Evolutionary conservation across 192 early-diverging fungal genomes (phyloP), one percentile per base, ranked within the genome.

Genomic region (Backusella australiensis): DNA sequence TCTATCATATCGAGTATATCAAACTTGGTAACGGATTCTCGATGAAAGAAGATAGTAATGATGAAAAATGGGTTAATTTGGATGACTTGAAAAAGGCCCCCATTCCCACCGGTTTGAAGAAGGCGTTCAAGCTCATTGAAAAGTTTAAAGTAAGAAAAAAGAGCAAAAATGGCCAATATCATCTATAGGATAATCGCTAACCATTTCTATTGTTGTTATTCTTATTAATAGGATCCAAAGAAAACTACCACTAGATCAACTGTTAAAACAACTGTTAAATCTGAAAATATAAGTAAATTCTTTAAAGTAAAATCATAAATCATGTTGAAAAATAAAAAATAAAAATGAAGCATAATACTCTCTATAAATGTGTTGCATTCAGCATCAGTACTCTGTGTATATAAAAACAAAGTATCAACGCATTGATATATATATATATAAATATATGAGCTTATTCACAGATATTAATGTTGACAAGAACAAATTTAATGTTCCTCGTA

Each of bases 41-140:
- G n/a, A 35, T 23, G 63, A 42, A 70, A 19, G 38, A 44, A 1
- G 29, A n/a, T 35, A 9, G 34, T 2, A 75, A 44, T 0, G 53
- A 80, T 35, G 69, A 67, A 0, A 69, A 78, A 46, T 90, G 89
- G 89, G 69, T 88, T 17, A 74, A 78, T 17, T 59, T 72, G 1
- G 80, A 78, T 1, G 86, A 88, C 29, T 74, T 90, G 21, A 80
- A 72, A 3, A 73, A 52, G 19, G 88, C 86, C 0, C 85, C 89
- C 2, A 86, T 90, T 59, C 86, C 89, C 0, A 89, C 88, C 1
- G 88, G 88, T 1, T 77, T 89, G 12, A 88, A 88, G 67, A 90
- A 90, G 69, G 87, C 84, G 1, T 81, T 83, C 15, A 84, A 86
- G 53, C 52, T 90, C n/a, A 75, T 90, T 29, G 80, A 84, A 63